Evolutionary conservation across 306 rosid genomes (phyloP), one percentile per base, ranked within the genome.

Genomic region (Hippophae rhamnoides): DNA sequence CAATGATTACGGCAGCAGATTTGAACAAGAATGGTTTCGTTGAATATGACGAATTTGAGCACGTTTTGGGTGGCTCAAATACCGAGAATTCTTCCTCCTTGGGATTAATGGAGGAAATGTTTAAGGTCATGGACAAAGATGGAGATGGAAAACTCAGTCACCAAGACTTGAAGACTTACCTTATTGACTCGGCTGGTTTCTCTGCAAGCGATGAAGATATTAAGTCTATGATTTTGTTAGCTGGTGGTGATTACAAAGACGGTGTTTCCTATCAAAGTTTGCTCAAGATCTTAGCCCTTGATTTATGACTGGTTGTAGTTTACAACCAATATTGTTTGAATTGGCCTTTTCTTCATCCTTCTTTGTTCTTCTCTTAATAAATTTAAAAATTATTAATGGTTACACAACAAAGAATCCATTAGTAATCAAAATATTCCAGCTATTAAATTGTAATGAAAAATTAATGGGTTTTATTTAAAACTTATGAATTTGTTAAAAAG

Each of bases 21-120:
- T 71, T 81, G n/a, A 79, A 88, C 72, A 60, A 63, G 54, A 75
- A 86, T 71, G 99, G 99, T 0, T 86, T 78, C 67, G 95, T 93
- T 18, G 88, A 82, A 74, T 93, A 83, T 80, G 85, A 93, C 9
- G 99, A 93, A 67, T 93, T 93, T 72, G 90, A 93, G 77, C 72
- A 79, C 27, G 90, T 88, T 43, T 77, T 70, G 46, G 77, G 68
- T 0, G 54, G 68, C 11, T 31, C 38, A 31, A 31, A 31, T 1
- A 31, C 38, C 38, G 5, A 18, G 23, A 18, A 31, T 31, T 31
- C 38, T 31, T 31, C 43, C 64, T 52, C 1, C 14, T 74, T 44
- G 69, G 77, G 76, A 31, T 72, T 90, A 5, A 82, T 93, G 89
- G 88, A 82, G 59, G 99, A 93, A 10, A 93, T 82, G 64, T 93